Evolutionary conservation across 2,329 filamentous ascomycete genomes (phyloP).

Genomic region (Exophiala viscosa): DNA sequence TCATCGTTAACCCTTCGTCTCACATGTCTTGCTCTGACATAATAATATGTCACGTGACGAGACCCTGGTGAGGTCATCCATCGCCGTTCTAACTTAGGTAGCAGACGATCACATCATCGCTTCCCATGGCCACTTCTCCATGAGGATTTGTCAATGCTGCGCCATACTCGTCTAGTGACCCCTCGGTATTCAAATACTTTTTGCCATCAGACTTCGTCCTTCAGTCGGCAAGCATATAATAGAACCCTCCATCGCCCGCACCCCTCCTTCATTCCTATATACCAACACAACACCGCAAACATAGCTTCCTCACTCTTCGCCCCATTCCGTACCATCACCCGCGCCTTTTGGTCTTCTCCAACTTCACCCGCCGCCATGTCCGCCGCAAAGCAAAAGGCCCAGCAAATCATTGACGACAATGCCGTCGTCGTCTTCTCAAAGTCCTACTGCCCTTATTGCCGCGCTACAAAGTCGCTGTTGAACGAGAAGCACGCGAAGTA

Average conservation of each 20-base stretch:
- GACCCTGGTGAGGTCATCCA: neutral
- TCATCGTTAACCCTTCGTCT: neutral
- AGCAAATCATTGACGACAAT: slow-evolving; percentile 85
- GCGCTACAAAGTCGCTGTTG: slow-evolving; percentile 70
- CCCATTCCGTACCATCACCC: slow-evolving; percentile 55
- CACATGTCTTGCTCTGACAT: too few relatives aligned
- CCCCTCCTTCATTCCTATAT: neutral
- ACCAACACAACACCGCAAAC: slow-evolving; percentile 30
- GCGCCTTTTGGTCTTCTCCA: slow-evolving; percentile 63
- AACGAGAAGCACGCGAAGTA: slow-evolving; percentile 67
- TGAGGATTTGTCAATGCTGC: slow-evolving; percentile 8
- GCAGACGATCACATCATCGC: slow-evolving; percentile 6
- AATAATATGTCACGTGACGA: neutral
- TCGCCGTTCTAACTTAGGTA: neutral
- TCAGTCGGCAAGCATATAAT: too few relatives aligned
- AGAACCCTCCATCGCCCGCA: neutral
- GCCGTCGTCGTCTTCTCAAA: slow-evolving; percentile 94
- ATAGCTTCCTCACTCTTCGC: slow-evolving; percentile 54
- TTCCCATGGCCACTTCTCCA: neutral
- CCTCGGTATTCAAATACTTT: too few relatives aligned
- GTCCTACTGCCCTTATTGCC: slow-evolving; percentile 93
- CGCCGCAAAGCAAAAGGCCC: slow-evolving; percentile 75
- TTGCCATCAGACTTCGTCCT: too few relatives aligned
- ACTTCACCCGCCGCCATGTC: slow-evolving; percentile 67
- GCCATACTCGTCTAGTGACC: too few relatives aligned